Evolutionary conservation across 768 basidiomycete genomes (phyloP).

Genomic region (Trametes villosa): DNA sequence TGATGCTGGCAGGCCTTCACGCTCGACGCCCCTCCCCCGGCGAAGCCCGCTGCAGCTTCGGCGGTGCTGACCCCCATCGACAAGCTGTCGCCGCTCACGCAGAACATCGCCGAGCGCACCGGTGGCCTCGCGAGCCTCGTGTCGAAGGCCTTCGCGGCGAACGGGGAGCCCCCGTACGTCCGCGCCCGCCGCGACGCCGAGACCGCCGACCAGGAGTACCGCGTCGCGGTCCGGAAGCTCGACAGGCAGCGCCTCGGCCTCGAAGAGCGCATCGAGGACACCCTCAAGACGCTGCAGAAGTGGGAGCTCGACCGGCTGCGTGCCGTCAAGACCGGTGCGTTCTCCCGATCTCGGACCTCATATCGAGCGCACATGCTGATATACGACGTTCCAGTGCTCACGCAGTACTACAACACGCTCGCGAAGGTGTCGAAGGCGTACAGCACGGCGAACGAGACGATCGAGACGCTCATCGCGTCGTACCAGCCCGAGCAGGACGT

Average conservation of each 20-base stretch:
- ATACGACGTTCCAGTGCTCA: constrained; percentile 62
- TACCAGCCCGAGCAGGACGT: constrained; percentile 90
- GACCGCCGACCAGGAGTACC: constrained; percentile 79
- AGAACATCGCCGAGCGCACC: constrained; percentile 69
- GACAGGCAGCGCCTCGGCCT: constrained; percentile 85
- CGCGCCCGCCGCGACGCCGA: constrained; percentile 78
- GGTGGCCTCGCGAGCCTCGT: constrained; percentile 72
- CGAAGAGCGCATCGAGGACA: constrained; percentile 86
- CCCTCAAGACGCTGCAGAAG: constrained; percentile 75
- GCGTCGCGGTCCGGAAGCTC: constrained; percentile 77
- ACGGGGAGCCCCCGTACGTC: constrained; percentile 68
- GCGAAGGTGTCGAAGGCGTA: constrained; percentile 71
- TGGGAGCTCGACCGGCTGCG: constrained; percentile 87
- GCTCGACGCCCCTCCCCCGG: constrained; percentile 42
- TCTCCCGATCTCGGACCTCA: neutral
- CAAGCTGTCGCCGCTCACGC: constrained; percentile 47
- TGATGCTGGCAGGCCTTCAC: constrained; percentile 61
- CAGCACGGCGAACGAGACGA: constrained; percentile 66
- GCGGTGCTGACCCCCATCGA: constrained; percentile 33
- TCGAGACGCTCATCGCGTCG: constrained; percentile 75
- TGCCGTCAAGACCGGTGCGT: constrained; percentile 79
- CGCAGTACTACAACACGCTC: constrained; percentile 86
- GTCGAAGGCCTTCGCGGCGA: constrained; percentile 63
- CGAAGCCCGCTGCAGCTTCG: constrained; percentile 31
- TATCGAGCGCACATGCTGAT: neutral